Conservation (phyloP, 306 rosid genomes). For the Trifolium subterraneum region DNA sequence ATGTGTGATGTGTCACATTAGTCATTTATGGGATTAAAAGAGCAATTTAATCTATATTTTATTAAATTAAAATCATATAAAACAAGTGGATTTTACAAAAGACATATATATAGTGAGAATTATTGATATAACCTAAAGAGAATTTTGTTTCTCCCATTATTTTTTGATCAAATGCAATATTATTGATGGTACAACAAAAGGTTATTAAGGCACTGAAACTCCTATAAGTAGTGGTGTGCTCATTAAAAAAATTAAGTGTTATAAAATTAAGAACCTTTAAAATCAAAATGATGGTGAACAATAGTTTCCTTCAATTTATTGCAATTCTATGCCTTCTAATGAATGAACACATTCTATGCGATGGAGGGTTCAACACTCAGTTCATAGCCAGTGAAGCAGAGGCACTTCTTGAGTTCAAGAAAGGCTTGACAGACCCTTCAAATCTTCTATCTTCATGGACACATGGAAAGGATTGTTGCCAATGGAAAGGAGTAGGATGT, state of each 20-base stretch:
- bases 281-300: background rate
- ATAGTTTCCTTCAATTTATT: conserved; percentile 5
- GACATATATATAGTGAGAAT: too few relatives aligned
- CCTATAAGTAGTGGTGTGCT: conserved; percentile 2
- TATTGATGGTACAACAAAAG: too few relatives aligned
- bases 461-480: conserved; percentile 31
- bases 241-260: background rate
- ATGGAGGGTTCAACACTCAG: conserved; percentile 14
- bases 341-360: background rate
- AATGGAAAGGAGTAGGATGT: conserved; percentile 44
- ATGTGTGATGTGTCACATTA: too few relatives aligned
- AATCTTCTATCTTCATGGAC: conserved; percentile 33
- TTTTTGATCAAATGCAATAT: too few relatives aligned
- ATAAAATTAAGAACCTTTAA: background rate
- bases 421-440: conserved; percentile 19
- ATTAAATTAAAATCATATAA: too few relatives aligned
- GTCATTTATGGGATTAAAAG: too few relatives aligned
- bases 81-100: too few relatives aligned
- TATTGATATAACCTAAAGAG: too few relatives aligned
- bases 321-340: background rate
- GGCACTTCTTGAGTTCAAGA: conserved; percentile 40
- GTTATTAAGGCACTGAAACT: background rate
- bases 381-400: background rate
- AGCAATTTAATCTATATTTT: too few relatives aligned
- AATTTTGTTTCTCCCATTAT: too few relatives aligned